A percentile compares a stretch with the other conserved stretches of the same genome.
phyloP scores from a whole-genome alignment of 2,329 filamentous ascomycete genomes.

The Trichoderma harzianum region DNA sequence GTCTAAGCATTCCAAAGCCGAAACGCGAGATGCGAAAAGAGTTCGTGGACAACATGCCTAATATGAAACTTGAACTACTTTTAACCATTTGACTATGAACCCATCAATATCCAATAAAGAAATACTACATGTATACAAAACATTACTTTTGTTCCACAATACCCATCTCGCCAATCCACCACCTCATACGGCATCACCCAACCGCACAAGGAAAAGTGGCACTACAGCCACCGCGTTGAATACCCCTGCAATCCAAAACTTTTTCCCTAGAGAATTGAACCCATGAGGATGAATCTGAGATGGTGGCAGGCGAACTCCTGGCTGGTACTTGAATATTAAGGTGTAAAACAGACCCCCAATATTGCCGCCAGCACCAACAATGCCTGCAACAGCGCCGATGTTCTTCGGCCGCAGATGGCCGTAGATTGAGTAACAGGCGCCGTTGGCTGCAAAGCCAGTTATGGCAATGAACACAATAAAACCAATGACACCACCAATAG shows the following conservation, averaged over 20 bases:
- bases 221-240: not conserved
- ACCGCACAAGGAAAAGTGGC: not conserved
- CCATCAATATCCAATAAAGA: not conserved
- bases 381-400: constrained; percentile 74
- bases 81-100: not conserved
- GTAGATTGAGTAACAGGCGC: constrained; percentile 80
- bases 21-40: not conserved
- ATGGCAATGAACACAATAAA: constrained; percentile 74
- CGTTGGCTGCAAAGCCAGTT: constrained; percentile 82
- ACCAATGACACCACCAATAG: constrained; percentile 64
- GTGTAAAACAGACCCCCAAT: constrained; percentile 82
- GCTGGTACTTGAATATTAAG: constrained; percentile 58
- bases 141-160: not conserved
- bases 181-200: not conserved
- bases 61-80: not conserved
- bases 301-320: not conserved
- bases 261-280: not conserved
- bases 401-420: constrained; percentile 81
- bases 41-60: not conserved
- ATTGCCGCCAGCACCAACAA: constrained; percentile 78
- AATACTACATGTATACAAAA: not conserved
- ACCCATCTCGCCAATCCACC: not conserved
- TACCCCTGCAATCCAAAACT: constrained; percentile 3
- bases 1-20: not conserved
- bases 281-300: not conserved